phyloP scores from a whole-genome alignment of 2,329 filamentous ascomycete species.

The Colletotrichum costaricense region DNA sequence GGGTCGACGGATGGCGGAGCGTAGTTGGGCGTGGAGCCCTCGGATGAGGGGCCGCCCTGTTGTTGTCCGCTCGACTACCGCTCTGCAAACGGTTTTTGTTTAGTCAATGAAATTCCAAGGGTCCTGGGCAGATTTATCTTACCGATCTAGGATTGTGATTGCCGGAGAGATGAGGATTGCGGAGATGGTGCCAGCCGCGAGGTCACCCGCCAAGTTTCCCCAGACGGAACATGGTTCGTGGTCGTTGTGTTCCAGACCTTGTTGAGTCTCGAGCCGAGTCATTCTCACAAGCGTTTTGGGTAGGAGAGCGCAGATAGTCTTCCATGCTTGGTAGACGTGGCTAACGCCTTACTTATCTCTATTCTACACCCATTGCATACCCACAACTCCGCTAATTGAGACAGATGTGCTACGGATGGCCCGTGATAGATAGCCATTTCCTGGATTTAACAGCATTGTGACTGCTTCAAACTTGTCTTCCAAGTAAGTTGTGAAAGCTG shows the following conservation, averaged over 20 bases:
- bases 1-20: conserved; percentile 37
- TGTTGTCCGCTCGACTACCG: conserved; percentile 35
- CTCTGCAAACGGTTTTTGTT: conserved; percentile 17
- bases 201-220: conserved; percentile 34
- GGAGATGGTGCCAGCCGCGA: conserved; percentile 41
- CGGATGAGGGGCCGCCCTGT: conserved; percentile 33
- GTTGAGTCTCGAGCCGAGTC: background rate
- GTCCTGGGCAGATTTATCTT: background rate
- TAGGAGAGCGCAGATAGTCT: background rate
- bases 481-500: background rate
- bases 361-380: background rate
- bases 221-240: conserved; percentile 1
- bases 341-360: conserved; percentile 18
- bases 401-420: background rate
- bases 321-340: background rate
- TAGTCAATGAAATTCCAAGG: background rate
- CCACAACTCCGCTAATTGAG: background rate
- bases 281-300: background rate
- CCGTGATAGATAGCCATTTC: background rate
- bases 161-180: conserved; percentile 43
- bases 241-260: background rate
- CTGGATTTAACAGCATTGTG: background rate
- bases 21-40: conserved; percentile 17
- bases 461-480: background rate
- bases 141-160: conserved; percentile 44